Base-by-base conservation (phyloP, 192 early-diverging fungal species). In the Coemansia sp. region DNA sequence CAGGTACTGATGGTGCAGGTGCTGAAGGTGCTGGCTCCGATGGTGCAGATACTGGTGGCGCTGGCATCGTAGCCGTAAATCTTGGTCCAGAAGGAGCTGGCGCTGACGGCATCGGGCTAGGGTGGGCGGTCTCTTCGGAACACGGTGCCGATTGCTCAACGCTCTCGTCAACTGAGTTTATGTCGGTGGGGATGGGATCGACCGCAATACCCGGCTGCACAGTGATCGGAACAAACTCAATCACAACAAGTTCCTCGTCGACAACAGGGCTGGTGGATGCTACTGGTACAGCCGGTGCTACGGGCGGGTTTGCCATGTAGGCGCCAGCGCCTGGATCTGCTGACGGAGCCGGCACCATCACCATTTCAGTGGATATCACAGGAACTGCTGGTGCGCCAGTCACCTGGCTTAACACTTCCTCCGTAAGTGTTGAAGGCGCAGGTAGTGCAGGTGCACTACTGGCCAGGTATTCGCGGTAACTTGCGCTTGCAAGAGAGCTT, bases 291-390 rank as follows among this genome's bases (percentile, higher is more conserved):
- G 59, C 23, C 13, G 64, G 60, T 25, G 77, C 70, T 29, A 70
- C 67, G 5, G 68, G 75, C 1, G 55, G 60, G 20, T 45, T 71
- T 23, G 71, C 72, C n/a, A 79, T 13, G 35, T 79, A 79, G 4
- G 48, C 71, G 12, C 37, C 67, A 16, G 59, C 25, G 59, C 61
- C 40, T 46, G 64, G 23, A 21, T 45, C 55, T 15, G 66, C 37
- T 40, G 58, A 29, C 34, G 45, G 29, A 8, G 30, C 58, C 37
- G 63, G 63, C 31, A 21, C 40, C 39, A 37, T 42, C 9, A 55
- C 55, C 7, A 59, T 35, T 8, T n/a, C 71, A 9, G 72, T 46
- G 12, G 62, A 53, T 30, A 52, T 16, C n/a, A 46, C 35, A 10
- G 61, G 45, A 23, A 45, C 58, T 52, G 61, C 26, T 18, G 67